A percentile compares a stretch with the other conserved stretches of the same genome.
Conservation (phyloP, 148 eudicot species). For the Tetragonia tetragonoides region DNA sequence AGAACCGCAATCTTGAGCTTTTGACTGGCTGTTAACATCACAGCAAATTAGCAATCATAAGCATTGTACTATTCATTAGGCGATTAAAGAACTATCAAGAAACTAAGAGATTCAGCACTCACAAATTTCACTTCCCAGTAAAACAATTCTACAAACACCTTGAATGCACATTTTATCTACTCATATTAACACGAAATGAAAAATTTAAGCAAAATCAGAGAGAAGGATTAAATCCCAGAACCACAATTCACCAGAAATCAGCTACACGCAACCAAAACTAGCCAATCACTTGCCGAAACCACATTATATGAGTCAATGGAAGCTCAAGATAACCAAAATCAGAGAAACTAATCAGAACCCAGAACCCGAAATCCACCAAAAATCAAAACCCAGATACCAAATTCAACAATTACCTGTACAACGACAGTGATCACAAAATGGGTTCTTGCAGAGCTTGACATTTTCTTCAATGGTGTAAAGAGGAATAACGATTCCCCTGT, state of each 20-base stretch:
- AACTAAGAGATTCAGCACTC: neutral
- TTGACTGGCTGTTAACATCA: no score
- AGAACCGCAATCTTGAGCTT: no score
- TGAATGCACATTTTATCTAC: neutral
- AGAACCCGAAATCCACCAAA: neutral
- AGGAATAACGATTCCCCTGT: conserved; percentile 37
- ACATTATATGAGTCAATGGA: neutral
- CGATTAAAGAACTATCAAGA: no score
- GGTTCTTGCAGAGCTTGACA: conserved; percentile 31
- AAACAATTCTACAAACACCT: neutral
- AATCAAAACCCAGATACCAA: neutral
- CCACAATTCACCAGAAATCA: neutral
- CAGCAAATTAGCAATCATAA: no score
- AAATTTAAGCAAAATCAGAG: conserved; percentile 1
- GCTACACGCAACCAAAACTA: neutral
- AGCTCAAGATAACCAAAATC: neutral
- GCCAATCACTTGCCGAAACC: no score
- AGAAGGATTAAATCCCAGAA: neutral
- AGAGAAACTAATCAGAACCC: conserved; percentile 14
- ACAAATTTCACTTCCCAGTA: neutral
- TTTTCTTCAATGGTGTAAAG: conserved; percentile 59
- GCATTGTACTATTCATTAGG: neutral
- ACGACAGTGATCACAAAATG: conserved; percentile 83
- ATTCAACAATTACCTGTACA: conserved; percentile 44
- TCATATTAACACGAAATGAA: neutral